Evolutionary conservation across 78 protist species (phyloP).

Genomic region (slime mould (Dictyostelium discoideum)): DNA sequence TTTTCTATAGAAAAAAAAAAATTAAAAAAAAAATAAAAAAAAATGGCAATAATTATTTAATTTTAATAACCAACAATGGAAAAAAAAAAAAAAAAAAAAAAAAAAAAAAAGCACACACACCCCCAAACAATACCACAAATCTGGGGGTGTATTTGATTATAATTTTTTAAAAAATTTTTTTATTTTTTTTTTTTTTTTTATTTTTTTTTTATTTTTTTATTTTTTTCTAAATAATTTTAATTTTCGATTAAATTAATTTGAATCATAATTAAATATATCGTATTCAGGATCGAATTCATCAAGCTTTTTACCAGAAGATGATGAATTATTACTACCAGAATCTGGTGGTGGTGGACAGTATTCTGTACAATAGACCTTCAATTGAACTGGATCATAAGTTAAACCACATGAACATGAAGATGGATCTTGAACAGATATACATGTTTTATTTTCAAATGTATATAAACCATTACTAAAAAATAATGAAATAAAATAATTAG

Average conservation of each 20-base stretch:
- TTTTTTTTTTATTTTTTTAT: too few species aligned
- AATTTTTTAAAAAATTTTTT: too few species aligned
- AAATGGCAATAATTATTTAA: too few species aligned
- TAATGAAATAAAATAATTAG: background rate
- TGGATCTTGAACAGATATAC: background rate
- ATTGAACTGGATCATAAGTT: background rate
- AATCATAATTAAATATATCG: background rate
- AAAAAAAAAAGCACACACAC: background rate
- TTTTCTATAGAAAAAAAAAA: background rate
- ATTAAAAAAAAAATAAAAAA: too few species aligned
- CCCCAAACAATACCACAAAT: too few species aligned
- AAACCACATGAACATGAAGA: background rate
- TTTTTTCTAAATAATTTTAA: background rate
- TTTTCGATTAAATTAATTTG: background rate
- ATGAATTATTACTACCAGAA: background rate
- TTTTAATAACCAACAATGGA: too few species aligned
- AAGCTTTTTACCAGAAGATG: background rate
- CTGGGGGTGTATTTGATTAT: too few species aligned
- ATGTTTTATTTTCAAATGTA: background rate
- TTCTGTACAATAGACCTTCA: background rate
- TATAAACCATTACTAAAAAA: conserved; percentile 20
- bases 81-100: too few species aligned
- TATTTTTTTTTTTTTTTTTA: too few species aligned
- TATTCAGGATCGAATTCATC: background rate
- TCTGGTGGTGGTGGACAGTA: background rate